Percentiles rank a stretch among this genome's conserved stretches.
These are phyloP conservation scores for Physcomitrellopsis africana DNA, from an alignment of 225 moss, liverwort and hornwort genomes.

Conservation along the genomic window DNA sequence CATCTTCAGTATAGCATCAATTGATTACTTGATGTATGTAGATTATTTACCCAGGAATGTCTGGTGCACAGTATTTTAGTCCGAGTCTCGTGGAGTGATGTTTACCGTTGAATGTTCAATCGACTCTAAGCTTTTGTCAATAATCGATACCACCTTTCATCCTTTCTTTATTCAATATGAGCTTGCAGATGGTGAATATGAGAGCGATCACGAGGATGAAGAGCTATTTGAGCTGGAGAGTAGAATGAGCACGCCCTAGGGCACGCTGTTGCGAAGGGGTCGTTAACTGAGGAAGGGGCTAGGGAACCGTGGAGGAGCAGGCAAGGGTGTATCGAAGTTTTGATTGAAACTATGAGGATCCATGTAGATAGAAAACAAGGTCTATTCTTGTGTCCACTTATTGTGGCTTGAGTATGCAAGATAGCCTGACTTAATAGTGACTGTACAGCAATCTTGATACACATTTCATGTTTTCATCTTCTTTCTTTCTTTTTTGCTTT, in stretches of 20 bases:
- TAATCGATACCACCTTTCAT: too few relatives aligned
- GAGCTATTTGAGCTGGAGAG: conserved; percentile 68
- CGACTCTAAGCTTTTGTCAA: too few relatives aligned
- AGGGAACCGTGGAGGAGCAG: background rate
- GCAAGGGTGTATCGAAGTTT: conserved; percentile 57
- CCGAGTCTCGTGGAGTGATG: too few relatives aligned
- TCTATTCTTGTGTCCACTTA: conserved; percentile 58
- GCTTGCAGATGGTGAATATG: conserved; percentile 60
- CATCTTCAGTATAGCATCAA: background rate
- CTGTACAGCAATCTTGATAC: conserved; percentile 64
- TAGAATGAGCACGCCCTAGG: conserved; percentile 64
- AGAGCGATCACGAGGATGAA: conserved; percentile 63
- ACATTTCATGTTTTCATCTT: conserved; percentile 45
- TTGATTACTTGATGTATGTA: background rate
- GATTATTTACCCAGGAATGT: too few relatives aligned
- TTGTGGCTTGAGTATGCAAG: conserved; percentile 54
- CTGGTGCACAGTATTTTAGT: too few relatives aligned
- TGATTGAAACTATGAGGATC: conserved; percentile 53
- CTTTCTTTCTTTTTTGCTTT: conserved; percentile 23
- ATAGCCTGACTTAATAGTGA: conserved; percentile 38
- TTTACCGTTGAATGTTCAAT: background rate
- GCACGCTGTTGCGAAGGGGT: conserved; percentile 1
- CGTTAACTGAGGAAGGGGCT: conserved; percentile 23
- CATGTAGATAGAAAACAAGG: conserved; percentile 55
- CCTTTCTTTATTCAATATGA: background rate